phyloP scores from a whole-genome alignment of 2,329 filamentous ascomycete genomes.

The Fusarium brevicatenulatum region DNA sequence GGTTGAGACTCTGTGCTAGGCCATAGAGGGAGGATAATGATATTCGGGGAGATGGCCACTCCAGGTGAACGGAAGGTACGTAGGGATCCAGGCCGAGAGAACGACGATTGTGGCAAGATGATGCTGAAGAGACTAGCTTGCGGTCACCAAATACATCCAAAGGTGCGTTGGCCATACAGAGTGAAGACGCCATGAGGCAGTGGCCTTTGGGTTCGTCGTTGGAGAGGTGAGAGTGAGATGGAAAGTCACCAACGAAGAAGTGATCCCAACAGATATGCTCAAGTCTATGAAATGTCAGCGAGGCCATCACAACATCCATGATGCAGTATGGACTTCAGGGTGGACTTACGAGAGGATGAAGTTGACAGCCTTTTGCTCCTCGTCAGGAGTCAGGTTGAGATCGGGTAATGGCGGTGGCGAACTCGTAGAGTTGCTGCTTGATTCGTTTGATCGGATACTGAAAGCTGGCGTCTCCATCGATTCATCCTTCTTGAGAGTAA shows the following conservation, averaged over 20 bases:
- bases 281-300: slow-evolving; percentile 50
- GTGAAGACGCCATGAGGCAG: slow-evolving; percentile 56
- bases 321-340: slow-evolving; percentile 32
- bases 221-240: slow-evolving; percentile 46
- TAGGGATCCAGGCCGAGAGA: slow-evolving; percentile 23
- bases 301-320: background rate
- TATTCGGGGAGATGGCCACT: slow-evolving; percentile 54
- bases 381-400: slow-evolving; percentile 48
- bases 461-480: slow-evolving; percentile 56
- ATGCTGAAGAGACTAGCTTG: slow-evolving; percentile 31
- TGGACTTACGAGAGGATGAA: slow-evolving; percentile 62
- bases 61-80: slow-evolving; percentile 41
- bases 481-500: slow-evolving; percentile 56
- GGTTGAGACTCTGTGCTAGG: slow-evolving; percentile 58
- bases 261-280: slow-evolving; percentile 65
- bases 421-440: slow-evolving; percentile 32
- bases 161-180: slow-evolving; percentile 55
- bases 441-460: slow-evolving; percentile 50
- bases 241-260: slow-evolving; percentile 55
- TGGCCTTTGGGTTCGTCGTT: slow-evolving; percentile 52
- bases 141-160: slow-evolving; percentile 47
- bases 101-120: slow-evolving; percentile 27
- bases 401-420: slow-evolving; percentile 33
- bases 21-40: slow-evolving; percentile 56
- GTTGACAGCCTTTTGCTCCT: slow-evolving; percentile 61